Evolutionary conservation across 1,284 basidiomycete genomes (phyloP).

Genomic region (Sphagnurus paluster): DNA sequence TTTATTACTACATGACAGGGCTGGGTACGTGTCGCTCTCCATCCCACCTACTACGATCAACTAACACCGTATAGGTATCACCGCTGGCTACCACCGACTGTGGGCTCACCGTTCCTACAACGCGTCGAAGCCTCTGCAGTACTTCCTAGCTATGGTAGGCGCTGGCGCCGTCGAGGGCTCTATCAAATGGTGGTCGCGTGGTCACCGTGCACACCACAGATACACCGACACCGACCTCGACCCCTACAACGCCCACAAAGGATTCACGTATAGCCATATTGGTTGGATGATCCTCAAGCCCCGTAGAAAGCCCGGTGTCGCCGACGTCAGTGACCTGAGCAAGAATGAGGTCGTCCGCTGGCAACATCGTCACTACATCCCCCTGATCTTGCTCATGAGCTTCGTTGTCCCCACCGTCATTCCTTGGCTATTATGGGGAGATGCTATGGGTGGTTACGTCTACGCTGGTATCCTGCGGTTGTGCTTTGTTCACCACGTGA

Average conservation of each 20-base stretch:
- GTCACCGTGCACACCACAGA: constrained; percentile 91
- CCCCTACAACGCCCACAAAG: constrained; percentile 90
- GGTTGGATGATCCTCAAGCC: constrained; percentile 96
- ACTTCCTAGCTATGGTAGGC: constrained; percentile 75
- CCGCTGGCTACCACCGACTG: constrained; percentile 87
- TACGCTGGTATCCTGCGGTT: constrained; percentile 85
- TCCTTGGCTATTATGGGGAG: constrained; percentile 82
- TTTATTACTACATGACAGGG: constrained; percentile 87
- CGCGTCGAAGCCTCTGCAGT: constrained; percentile 80
- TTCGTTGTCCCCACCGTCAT: constrained; percentile 77
- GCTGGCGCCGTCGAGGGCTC: constrained; percentile 89
- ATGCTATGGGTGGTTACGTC: constrained; percentile 82
- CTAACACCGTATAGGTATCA: constrained; percentile 45
- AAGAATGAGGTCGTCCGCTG: constrained; percentile 79
- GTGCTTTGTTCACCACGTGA: constrained; percentile 86
- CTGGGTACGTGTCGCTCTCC: constrained; percentile 51
- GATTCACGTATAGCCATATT: constrained; percentile 78
- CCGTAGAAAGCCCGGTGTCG: constrained; percentile 82
- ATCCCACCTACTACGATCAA: background rate
- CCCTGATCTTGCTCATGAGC: constrained; percentile 72
- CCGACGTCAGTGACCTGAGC: constrained; percentile 84
- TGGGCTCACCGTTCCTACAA: constrained; percentile 94
- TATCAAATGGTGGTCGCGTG: constrained; percentile 94
- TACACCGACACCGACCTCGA: constrained; percentile 96
- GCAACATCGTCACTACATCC: constrained; percentile 85